These are phyloP conservation scores for Gynandropsis gynandra DNA, from an alignment of 345 rosid species.

Conservation along the genomic window DNA sequence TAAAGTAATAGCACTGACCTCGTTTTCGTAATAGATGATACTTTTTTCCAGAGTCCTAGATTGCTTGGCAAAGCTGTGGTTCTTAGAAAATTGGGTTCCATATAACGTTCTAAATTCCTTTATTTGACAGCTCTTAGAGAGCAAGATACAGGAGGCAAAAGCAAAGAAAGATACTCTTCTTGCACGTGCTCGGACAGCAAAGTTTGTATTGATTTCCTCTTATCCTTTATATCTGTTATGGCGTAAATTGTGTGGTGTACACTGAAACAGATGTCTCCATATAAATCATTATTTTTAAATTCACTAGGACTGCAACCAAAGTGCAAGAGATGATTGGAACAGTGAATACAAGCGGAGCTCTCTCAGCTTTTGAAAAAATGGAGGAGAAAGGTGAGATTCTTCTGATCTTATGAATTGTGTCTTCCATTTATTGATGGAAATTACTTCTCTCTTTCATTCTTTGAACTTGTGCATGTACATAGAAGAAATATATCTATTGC, in stretches of 20 bases:
- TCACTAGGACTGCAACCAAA: slow-evolving; percentile 70
- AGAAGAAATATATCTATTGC: slow-evolving; percentile 1
- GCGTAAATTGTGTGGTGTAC: not conserved
- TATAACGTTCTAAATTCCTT: not conserved
- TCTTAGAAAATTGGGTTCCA: slow-evolving; percentile 10
- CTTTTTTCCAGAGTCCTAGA: not conserved
- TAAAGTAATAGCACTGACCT: too few relatives aligned
- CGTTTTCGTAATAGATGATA: not conserved
- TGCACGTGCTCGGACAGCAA: slow-evolving; percentile 49
- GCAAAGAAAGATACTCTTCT: slow-evolving; percentile 94
- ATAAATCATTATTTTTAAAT: too few relatives aligned
- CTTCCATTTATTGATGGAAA: not conserved
- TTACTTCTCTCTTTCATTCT: not conserved
- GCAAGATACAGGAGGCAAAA: slow-evolving; percentile 97
- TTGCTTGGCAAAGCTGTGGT: slow-evolving; percentile 10
- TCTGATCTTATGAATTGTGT: slow-evolving; percentile 4
- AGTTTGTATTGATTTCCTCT: slow-evolving; percentile 19
- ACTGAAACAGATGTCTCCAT: too few relatives aligned
- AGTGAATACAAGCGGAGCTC: slow-evolving; percentile 63
- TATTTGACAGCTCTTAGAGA: slow-evolving; percentile 73
- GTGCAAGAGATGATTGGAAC: slow-evolving; percentile 77
- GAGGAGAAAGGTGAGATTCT: slow-evolving; percentile 60
- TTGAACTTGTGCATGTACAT: not conserved
- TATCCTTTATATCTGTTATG: slow-evolving; percentile 2
- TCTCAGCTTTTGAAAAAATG: slow-evolving; percentile 75